phyloP scores from a whole-genome alignment of 352 stramenopile species.

The Thalassiosira oceanica region DNA sequence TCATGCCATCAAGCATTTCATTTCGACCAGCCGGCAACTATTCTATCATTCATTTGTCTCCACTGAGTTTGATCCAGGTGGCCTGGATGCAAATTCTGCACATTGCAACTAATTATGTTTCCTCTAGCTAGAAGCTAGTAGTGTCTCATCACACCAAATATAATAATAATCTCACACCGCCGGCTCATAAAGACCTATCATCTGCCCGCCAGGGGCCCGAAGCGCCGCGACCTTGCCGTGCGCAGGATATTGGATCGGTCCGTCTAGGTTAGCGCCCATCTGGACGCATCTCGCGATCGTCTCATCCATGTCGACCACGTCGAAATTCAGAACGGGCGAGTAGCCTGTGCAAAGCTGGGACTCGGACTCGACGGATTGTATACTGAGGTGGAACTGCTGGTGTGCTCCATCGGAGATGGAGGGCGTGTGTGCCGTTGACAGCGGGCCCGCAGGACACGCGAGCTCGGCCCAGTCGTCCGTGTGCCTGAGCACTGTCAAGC shows the following conservation, averaged over 20 bases:
- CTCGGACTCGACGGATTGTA: slow-evolving; percentile 62
- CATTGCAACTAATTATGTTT: too few species aligned
- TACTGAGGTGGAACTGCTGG: slow-evolving; percentile 47
- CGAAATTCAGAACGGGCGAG: slow-evolving; percentile 73
- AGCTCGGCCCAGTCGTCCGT: slow-evolving; percentile 80
- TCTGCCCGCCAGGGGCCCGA: slow-evolving; percentile 68
- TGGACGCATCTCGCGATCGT: slow-evolving; percentile 70
- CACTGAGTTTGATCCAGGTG: too few species aligned
- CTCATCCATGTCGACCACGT: slow-evolving; percentile 74
- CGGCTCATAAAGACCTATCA: slow-evolving; percentile 80
- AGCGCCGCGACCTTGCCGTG: slow-evolving; percentile 79
- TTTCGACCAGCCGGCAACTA: too few species aligned
- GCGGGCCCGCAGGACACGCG: slow-evolving; percentile 24
- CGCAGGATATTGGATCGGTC: slow-evolving; percentile 77
- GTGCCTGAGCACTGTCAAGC: slow-evolving; percentile 63
- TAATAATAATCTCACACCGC: slow-evolving; percentile 18
- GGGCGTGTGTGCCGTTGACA: not conserved
- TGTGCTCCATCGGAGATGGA: not conserved
- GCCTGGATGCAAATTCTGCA: too few species aligned
- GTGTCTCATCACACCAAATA: not conserved
- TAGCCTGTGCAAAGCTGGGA: slow-evolving; percentile 72
- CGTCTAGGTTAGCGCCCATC: slow-evolving; percentile 74
- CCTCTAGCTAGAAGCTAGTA: slow-evolving; percentile 1
- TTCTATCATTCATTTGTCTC: too few species aligned
- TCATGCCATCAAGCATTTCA: too few species aligned